Base-by-base conservation (phyloP, 352 stramenopile genomes). In the Phytophthora cajani region DNA sequence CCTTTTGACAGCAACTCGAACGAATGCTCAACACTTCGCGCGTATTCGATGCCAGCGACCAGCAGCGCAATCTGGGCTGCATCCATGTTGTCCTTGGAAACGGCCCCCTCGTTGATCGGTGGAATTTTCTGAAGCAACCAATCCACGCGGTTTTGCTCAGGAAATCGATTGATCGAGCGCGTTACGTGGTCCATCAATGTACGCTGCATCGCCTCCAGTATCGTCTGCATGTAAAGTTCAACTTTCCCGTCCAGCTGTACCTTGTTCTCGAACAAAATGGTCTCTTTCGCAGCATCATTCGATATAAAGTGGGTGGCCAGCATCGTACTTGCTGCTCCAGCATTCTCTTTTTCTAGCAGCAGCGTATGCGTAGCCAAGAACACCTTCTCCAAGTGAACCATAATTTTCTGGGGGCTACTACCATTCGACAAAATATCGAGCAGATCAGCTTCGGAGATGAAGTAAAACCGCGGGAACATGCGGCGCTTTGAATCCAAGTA, bases 351-450 rank as follows among this genome's bases (percentile, higher is more conserved):
- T 23, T 94, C 70, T 54, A 97, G 74, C 74, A 95, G 30, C 5
- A 94, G 54, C 5, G 81, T 90, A 11, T 87, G 68, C 0, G 79
- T 93, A 19, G 86, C 83, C 21, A 95, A 67, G 25, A 93, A 95
- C 2, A 95, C 67, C 82, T 98, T 98, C 42, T 97, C 90, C 11
- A 97, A 80, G 70, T 98, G 95, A 36, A 92, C 75, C 57, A 98
- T 82, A 33, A 98, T 94, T 56, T 88, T 96, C 36, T 85, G 79
- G 2, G 95, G 95, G 10, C 82, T 81, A 50, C 78, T 95, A 5
- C 96, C 95, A 56, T 98, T 99, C 16, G 93, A 98, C 5, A 99
- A 80, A 38, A 99, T 88, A 66, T 99, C 95, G 14, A 99, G 79
- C 32, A 99, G 68, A 70, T 98, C 95, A 0, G 93, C 87, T 70